phyloP scores from a whole-genome alignment of 2,329 filamentous ascomycete species.

The Lecanosticta acicola region DNA sequence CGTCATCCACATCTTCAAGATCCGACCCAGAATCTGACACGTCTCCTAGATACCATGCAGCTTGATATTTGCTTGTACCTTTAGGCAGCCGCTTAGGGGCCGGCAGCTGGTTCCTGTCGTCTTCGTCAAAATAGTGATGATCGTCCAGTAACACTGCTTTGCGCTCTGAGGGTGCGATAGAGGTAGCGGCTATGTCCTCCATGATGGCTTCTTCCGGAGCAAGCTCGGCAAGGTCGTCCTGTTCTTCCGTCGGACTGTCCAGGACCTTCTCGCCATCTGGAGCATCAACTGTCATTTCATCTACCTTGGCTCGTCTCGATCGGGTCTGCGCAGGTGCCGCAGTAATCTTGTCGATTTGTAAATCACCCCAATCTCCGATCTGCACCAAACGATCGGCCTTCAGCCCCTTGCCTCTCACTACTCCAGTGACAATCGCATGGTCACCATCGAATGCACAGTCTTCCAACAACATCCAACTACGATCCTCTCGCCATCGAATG shows the following conservation, averaged over 20 bases:
- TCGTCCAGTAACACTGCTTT: conserved; percentile 93
- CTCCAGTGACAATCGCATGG: conserved; percentile 62
- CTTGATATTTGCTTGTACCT: conserved; percentile 89
- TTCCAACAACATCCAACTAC: conserved; percentile 92
- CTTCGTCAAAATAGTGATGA: conserved; percentile 96
- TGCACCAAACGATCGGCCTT: conserved; percentile 89
- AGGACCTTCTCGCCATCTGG: conserved; percentile 54
- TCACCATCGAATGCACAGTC: conserved; percentile 63
- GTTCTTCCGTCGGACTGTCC: conserved; percentile 69
- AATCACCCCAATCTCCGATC: conserved; percentile 88
- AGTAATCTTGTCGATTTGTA: conserved; percentile 84
- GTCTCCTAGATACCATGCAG: conserved; percentile 85
- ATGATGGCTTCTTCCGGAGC: conserved; percentile 82
- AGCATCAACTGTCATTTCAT: conserved; percentile 62
- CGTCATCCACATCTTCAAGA: conserved; percentile 57
- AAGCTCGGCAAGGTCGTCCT: conserved; percentile 74
- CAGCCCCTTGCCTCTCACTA: conserved; percentile 76
- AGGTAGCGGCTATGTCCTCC: conserved; percentile 57
- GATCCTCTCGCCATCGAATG: conserved; percentile 88
- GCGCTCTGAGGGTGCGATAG: conserved; percentile 44
- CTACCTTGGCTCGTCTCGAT: conserved; percentile 49
- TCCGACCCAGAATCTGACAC: conserved; percentile 83
- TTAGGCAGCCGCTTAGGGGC: conserved; percentile 72
- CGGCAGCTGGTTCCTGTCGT: conserved; percentile 58
- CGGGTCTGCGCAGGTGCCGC: conserved; percentile 61